phyloP scores from a whole-genome alignment of 2,329 filamentous ascomycete genomes.

The Lecanicillium sp. region DNA sequence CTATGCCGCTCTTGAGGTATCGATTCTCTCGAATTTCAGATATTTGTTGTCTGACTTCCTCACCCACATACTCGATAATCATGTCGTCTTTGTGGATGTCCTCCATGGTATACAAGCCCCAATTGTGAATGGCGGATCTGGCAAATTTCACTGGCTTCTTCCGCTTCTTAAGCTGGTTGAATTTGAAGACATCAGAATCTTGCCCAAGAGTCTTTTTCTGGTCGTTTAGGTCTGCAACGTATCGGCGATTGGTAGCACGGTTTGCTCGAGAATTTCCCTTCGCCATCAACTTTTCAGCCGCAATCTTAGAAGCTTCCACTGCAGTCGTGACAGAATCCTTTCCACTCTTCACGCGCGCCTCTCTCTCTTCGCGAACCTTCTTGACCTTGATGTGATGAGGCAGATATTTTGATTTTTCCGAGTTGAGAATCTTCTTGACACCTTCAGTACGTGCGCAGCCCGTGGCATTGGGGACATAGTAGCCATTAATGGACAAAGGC shows the following conservation, averaged over 20 bases:
- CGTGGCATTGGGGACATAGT: conserved; percentile 79
- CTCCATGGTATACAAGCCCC: conserved; percentile 96
- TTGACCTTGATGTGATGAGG: conserved; percentile 96
- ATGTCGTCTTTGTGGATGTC: conserved; percentile 96
- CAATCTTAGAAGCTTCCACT: conserved; percentile 64
- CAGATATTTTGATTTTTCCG: conserved; percentile 96
- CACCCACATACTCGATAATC: conserved; percentile 99
- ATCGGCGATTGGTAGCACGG: conserved; percentile 89
- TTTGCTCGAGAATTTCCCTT: conserved; percentile 91
- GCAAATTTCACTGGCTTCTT: conserved; percentile 99
- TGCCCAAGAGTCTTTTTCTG: conserved; percentile 81
- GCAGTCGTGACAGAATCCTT: conserved; percentile 61
- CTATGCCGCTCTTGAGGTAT: conserved; percentile 94
- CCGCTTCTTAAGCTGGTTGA: conserved; percentile 98
- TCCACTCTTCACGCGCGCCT: conserved; percentile 64
- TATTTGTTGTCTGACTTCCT: conserved; percentile 94
- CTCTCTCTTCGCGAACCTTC: conserved; percentile 84
- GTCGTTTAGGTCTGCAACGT: conserved; percentile 90
- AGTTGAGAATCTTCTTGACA: conserved; percentile 90
- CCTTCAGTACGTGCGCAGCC: conserved; percentile 89
- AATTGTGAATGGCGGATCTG: conserved; percentile 95
- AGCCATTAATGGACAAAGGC: conserved; percentile 49
- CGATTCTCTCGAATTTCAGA: conserved; percentile 90
- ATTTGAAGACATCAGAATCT: conserved; percentile 87
- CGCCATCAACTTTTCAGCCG: conserved; percentile 71